Conservation (phyloP, 2,329 filamentous ascomycete species). For the Fusarium paranaense region DNA sequence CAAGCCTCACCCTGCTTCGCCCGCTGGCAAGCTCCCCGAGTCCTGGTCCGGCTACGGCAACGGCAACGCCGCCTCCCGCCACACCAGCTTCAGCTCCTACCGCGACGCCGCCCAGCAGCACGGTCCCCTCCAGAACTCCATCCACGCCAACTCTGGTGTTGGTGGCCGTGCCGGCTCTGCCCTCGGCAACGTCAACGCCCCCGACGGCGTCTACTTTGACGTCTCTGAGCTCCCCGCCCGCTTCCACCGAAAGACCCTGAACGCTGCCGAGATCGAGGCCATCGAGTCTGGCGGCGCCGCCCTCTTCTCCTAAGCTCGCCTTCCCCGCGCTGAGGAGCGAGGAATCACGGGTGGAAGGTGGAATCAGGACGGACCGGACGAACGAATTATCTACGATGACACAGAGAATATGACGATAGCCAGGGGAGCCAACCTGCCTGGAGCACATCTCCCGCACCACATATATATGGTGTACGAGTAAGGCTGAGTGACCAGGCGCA, state of each 20-base stretch:
- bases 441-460: conserved; percentile 27
- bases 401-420: conserved; percentile 25
- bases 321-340: conserved; percentile 18
- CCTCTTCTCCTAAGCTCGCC: conserved; percentile 56
- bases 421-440: conserved; percentile 27
- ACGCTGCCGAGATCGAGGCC: conserved; percentile 89
- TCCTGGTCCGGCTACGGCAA: conserved; percentile 56
- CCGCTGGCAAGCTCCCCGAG: conserved; percentile 71
- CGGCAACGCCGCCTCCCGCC: conserved; percentile 53
- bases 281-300: conserved; percentile 91
- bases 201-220: conserved; percentile 85
- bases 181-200: conserved; percentile 78
- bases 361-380: conserved; percentile 31
- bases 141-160: conserved; percentile 56
- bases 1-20: conserved; percentile 78
- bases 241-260: conserved; percentile 82
- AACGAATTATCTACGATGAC: conserved; percentile 33
- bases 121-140: conserved; percentile 75
- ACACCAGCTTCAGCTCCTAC: conserved; percentile 79
- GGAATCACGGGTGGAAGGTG: conserved; percentile 39
- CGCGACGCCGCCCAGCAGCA: conserved; percentile 83
- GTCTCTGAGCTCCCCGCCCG: conserved; percentile 86
- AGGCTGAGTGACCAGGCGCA: conserved; percentile 28
- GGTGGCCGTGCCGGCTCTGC: conserved; percentile 75
- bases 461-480: conserved; percentile 30